phyloP scores from a whole-genome alignment of 2,329 filamentous ascomycete genomes.

The Xylariaceae sp. region DNA sequence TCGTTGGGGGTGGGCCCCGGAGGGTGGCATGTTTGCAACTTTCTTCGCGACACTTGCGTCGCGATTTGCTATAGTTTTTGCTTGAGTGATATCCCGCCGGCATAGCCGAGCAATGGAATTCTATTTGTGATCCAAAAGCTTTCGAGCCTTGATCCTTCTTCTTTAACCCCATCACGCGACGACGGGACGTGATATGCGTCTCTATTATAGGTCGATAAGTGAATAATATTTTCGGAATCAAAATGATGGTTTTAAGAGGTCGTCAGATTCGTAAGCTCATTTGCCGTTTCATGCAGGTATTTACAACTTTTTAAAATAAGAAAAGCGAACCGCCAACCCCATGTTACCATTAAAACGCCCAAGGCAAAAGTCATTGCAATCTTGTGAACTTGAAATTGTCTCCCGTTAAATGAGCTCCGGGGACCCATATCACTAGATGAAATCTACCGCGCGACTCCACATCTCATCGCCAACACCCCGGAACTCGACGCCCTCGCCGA shows the following conservation, averaged over 20 bases:
- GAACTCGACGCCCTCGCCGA: constrained; percentile 83
- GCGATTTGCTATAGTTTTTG: constrained; percentile 16
- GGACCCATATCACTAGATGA: constrained; percentile 35
- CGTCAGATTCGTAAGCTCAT: not conserved
- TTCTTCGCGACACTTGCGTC: constrained; percentile 14
- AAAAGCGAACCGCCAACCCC: not conserved
- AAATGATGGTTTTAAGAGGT: not conserved
- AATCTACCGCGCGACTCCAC: constrained; percentile 49
- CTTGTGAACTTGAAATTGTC: not conserved
- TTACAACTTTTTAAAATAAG: not conserved
- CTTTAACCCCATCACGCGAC: not conserved
- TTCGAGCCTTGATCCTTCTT: too few species aligned
- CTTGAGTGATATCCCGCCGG: constrained; percentile 33
- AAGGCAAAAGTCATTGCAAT: not conserved
- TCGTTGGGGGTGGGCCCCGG: not conserved
- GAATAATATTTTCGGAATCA: not conserved
- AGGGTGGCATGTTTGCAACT: not conserved
- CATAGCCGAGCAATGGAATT: constrained; percentile 28
- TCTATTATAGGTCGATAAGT: not conserved
- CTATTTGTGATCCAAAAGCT: not conserved
- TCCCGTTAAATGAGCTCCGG: not conserved
- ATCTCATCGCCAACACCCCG: constrained; percentile 50
- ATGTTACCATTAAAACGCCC: not conserved
- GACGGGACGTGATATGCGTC: constrained; percentile 19
- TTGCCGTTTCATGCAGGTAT: not conserved